Percentiles rank a stretch among this genome's conserved stretches.
phyloP scores from a whole-genome alignment of 1,284 basidiomycete species.

The Omphalotus olearius region DNA sequence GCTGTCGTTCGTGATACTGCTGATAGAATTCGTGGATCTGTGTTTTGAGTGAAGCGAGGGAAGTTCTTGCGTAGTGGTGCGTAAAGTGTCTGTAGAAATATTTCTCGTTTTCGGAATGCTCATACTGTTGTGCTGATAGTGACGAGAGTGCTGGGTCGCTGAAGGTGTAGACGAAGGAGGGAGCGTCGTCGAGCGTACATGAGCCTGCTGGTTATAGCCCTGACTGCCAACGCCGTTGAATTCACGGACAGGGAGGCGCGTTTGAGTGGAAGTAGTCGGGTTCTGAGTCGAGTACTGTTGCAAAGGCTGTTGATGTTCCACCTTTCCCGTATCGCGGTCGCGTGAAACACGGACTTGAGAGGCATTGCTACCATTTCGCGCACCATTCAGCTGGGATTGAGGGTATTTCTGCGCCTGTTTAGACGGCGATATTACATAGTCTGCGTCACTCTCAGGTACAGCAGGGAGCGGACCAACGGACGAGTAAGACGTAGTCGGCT shows the following conservation, averaged over 20 bases:
- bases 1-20: constrained; percentile 9
- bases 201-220: constrained; percentile 26
- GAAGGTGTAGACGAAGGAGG: constrained; percentile 22
- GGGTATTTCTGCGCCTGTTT: constrained; percentile 1
- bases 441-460: constrained; percentile 13
- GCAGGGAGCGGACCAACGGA: constrained; percentile 14
- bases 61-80: constrained; percentile 18
- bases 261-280: not conserved
- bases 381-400: constrained; percentile 12
- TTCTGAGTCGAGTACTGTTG: constrained; percentile 10
- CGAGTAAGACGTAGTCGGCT: constrained; percentile 7
- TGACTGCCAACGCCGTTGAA: constrained; percentile 6
- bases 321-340: constrained; percentile 1
- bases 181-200: constrained; percentile 31
- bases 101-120: constrained; percentile 26
- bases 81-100: constrained; percentile 14
- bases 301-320: not conserved
- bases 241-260: too few relatives aligned
- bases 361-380: not conserved
- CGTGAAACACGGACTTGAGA: not conserved
- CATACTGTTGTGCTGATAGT: constrained; percentile 41
- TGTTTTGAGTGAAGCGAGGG: constrained; percentile 17
- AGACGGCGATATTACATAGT: not conserved
- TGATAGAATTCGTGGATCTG: constrained; percentile 18
- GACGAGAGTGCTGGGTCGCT: constrained; percentile 26